Conservation (phyloP, 2,329 filamentous ascomycete genomes). For the Coniella vitis region DNA sequence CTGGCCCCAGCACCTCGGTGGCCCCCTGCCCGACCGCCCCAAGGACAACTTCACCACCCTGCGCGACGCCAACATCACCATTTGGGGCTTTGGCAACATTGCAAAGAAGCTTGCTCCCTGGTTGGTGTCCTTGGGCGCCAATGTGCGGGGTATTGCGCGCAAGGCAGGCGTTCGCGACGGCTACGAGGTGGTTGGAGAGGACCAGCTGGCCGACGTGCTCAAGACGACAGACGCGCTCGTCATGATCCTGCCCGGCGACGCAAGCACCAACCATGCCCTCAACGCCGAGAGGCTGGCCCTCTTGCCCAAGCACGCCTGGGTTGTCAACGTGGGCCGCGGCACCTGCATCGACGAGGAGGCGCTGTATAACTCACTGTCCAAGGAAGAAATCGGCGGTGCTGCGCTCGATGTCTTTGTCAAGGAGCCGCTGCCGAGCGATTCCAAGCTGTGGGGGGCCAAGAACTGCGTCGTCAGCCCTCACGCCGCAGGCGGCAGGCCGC, state of each 20-base stretch:
- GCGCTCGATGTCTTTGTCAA: slow-evolving; percentile 33
- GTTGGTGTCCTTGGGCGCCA: slow-evolving; percentile 47
- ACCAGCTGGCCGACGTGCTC: slow-evolving; percentile 45
- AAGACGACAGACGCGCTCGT: slow-evolving; percentile 56
- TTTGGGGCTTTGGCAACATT: slow-evolving; percentile 64
- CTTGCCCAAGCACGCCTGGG: slow-evolving; percentile 51
- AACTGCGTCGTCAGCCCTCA: slow-evolving; percentile 50
- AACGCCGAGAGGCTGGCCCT: slow-evolving; percentile 45
- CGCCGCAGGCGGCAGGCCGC: slow-evolving; percentile 53
- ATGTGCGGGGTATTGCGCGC: slow-evolving; percentile 53
- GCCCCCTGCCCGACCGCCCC: slow-evolving; percentile 52
- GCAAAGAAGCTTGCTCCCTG: slow-evolving; percentile 52
- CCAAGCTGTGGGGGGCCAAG: slow-evolving; percentile 41
- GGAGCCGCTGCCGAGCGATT: slow-evolving; percentile 37
- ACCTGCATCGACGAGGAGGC: slow-evolving; percentile 30
- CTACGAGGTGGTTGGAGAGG: slow-evolving; percentile 50
- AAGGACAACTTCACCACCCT: slow-evolving; percentile 47
- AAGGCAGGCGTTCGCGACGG: slow-evolving; percentile 49
- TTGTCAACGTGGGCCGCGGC: slow-evolving; percentile 42
- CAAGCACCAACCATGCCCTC: slow-evolving; percentile 48
- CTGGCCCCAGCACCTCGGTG: slow-evolving; percentile 57
- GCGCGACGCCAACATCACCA: slow-evolving; percentile 48
- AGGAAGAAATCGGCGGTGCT: slow-evolving; percentile 26
- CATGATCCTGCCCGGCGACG: slow-evolving; percentile 57
- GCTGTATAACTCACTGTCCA: slow-evolving; percentile 24